Evolutionary conservation across 805 yeast genomes (phyloP).

Genomic region (Teunomyces lycoperdinae): DNA sequence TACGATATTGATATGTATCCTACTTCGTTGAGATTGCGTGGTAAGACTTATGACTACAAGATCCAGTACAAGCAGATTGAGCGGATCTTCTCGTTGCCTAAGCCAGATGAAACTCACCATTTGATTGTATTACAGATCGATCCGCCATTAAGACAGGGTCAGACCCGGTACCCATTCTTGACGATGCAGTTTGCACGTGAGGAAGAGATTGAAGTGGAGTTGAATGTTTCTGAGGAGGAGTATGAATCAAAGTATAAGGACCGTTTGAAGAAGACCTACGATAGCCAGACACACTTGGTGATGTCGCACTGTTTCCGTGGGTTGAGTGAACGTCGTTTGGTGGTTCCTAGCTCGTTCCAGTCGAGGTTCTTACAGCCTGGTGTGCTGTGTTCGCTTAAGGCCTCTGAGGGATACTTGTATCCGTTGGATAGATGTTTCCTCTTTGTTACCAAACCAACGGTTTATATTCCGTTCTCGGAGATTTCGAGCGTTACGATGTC

Average conservation of each 20-base stretch:
- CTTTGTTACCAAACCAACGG: slow-evolving; percentile 91
- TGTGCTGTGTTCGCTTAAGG: slow-evolving; percentile 87
- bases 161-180: slow-evolving; percentile 90
- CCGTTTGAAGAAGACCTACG: slow-evolving; percentile 71
- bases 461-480: slow-evolving; percentile 85
- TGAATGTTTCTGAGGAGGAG: slow-evolving; percentile 81
- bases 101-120: slow-evolving; percentile 90
- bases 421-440: slow-evolving; percentile 90
- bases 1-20: slow-evolving; percentile 94
- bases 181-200: slow-evolving; percentile 86
- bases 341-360: slow-evolving; percentile 78
- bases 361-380: slow-evolving; percentile 81
- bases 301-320: slow-evolving; percentile 88
- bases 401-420: slow-evolving; percentile 90
- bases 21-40: slow-evolving; percentile 83
- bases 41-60: slow-evolving; percentile 97
- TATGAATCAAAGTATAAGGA: slow-evolving; percentile 73
- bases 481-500: slow-evolving; percentile 76
- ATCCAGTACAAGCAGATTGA: slow-evolving; percentile 87
- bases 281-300: slow-evolving; percentile 81
- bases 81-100: slow-evolving; percentile 87
- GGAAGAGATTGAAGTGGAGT: slow-evolving; percentile 87
- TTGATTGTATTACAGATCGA: slow-evolving; percentile 86
- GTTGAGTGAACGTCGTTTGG: slow-evolving; percentile 78
- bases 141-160: slow-evolving; percentile 98